These are phyloP conservation scores for Crithidia brevicula DNA, from an alignment of 208 protist genomes.

Conservation along the genomic window DNA sequence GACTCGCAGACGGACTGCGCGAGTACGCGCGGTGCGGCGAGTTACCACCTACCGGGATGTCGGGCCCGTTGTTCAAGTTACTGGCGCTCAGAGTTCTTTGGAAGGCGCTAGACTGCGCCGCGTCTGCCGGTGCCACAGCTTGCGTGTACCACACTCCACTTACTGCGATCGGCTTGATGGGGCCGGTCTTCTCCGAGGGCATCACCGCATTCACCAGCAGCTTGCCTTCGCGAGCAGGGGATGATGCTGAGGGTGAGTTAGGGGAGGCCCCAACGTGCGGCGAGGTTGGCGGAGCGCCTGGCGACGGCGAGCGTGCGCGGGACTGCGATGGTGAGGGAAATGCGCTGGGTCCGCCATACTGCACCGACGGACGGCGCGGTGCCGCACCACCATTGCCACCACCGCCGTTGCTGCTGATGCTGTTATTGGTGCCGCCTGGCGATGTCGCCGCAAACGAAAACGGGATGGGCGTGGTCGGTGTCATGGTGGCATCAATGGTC, in stretches of 20 bases:
- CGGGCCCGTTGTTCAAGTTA: constrained; percentile 13
- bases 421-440: background rate
- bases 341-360: constrained; percentile 28
- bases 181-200: constrained; percentile 34
- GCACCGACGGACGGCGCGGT: constrained; percentile 27
- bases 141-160: constrained; percentile 24
- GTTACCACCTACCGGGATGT: constrained; percentile 4
- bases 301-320: constrained; percentile 16
- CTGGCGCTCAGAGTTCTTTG: constrained; percentile 8
- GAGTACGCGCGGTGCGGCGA: constrained; percentile 25
- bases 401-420: background rate
- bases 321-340: constrained; percentile 17
- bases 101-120: background rate
- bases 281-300: background rate
- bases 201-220: constrained; percentile 41
- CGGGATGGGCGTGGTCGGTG: background rate
- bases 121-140: background rate
- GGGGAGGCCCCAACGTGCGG: background rate
- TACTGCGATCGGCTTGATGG: constrained; percentile 21
- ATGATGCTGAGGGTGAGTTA: constrained; percentile 5
- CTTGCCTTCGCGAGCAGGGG: constrained; percentile 15
- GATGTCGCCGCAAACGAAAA: constrained; percentile 13
- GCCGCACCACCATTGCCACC: constrained; percentile 12
- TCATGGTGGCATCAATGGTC: background rate
- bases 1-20: constrained; percentile 23